These are phyloP conservation scores for Xylona heveae DNA, from an alignment of 495 filamentous ascomycete genomes.

Conservation along the genomic window DNA sequence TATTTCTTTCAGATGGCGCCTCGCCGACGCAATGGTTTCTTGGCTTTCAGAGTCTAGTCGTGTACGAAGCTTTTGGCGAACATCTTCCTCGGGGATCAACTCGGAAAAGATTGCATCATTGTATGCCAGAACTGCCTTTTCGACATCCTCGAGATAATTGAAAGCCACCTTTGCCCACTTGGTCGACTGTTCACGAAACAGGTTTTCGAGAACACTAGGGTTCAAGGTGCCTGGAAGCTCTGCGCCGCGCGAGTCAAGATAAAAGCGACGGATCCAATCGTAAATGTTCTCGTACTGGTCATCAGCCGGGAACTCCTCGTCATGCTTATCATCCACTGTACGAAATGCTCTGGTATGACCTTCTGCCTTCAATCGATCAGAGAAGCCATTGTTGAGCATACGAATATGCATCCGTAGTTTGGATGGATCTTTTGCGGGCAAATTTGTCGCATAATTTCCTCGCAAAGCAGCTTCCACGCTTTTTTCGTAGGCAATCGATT, in stretches of 20 bases:
- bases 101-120: conserved; percentile 16
- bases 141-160: conserved; percentile 24
- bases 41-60: conserved; percentile 22
- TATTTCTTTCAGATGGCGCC: conserved; percentile 23
- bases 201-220: conserved; percentile 17
- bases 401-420: background rate
- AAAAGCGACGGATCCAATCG: conserved; percentile 6
- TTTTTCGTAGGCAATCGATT: background rate
- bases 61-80: conserved; percentile 18
- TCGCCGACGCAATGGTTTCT: conserved; percentile 20
- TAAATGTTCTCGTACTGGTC: background rate
- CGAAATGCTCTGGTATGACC: background rate
- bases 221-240: conserved; percentile 15
- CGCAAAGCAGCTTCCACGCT: background rate
- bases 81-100: conserved; percentile 18
- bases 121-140: conserved; percentile 25
- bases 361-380: background rate
- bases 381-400: background rate
- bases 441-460: background rate
- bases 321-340: background rate
- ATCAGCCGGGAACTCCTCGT: background rate
- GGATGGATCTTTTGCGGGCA: background rate
- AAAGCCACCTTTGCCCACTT: conserved; percentile 29
- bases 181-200: conserved; percentile 30
- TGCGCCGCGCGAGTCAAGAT: conserved; percentile 5